Base-by-base conservation (phyloP, 2,329 filamentous ascomycete species). In the Talaromyces sp. region DNA sequence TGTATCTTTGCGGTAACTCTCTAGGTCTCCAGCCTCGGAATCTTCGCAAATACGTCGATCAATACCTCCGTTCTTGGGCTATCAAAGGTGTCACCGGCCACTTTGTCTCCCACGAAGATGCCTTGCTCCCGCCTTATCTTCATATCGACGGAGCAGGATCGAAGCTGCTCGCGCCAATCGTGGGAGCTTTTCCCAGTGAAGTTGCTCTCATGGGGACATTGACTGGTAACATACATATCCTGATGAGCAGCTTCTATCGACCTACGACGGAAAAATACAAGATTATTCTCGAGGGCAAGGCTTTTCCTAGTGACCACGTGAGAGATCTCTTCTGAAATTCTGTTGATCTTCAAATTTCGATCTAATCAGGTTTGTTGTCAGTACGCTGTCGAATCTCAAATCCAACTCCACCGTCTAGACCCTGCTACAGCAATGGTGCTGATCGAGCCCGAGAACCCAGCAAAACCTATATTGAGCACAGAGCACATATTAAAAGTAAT, bases 1-100 rank as follows among this genome's bases (percentile, higher is more conserved):
- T 91, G 61, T 97, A 96, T 74, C 86, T 97, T 64, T 93, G 91
- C 65, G 92, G 92, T 60, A 96, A 96, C 77, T 96, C 91, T 0
- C 83, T 96, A 1, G 92, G 92, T 41, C 83, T 93, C 3, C 92
- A 96, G 72, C 91, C 92, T 51, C 85, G 83, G 63, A 83, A 83
- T 14, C 86, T 88, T 0, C 80, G 83, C 19, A 77, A 81, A 17
- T 87, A 90, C 63, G 77, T 96, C 63, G 79, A 87, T 52, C 83
- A 85, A 5, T 91, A 95, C 66, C 82, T 96, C 1, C 84, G 88
- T 63, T 91, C 90, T 3, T 96, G 92, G 92, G 88, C 88, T 0
- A 88, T 86, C 0, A 88, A 94, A 65, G 92, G 88, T 19, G 92
- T 96, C 24, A 87, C 88, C 46, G 92, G 92, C 0, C 92, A 96